Conservation (phyloP, 805 yeast species). For the Monosporozyma aerobia region DNA sequence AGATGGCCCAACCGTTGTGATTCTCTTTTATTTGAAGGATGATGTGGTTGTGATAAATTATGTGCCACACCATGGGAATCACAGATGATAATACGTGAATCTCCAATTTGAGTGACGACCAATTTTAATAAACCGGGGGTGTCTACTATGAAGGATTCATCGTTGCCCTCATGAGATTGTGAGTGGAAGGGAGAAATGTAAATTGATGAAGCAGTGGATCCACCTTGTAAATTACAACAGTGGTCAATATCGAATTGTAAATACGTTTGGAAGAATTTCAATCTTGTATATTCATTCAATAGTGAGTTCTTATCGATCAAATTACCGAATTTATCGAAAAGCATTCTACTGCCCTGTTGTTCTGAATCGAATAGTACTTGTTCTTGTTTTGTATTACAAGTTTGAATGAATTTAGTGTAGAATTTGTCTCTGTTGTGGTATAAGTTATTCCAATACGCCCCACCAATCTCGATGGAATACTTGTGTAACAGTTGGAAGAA, state of each 20-base stretch:
- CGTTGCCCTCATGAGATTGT: conserved; percentile 11
- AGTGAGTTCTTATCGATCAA: conserved; percentile 29
- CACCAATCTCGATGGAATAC: conserved; percentile 54
- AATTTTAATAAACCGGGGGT: conserved; percentile 58
- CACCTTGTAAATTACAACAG: conserved; percentile 31
- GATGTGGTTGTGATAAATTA: conserved; percentile 71
- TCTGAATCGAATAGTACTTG: conserved; percentile 21
- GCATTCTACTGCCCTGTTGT: conserved; percentile 26
- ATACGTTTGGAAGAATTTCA: conserved; percentile 22
- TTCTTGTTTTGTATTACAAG: conserved; percentile 30
- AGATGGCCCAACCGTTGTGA: conserved; percentile 48
- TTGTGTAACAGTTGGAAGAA: conserved; percentile 39
- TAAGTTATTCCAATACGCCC: conserved; percentile 83
- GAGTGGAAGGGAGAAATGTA: conserved; percentile 30
- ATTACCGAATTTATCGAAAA: conserved; percentile 31
- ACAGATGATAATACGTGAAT: conserved; percentile 77
- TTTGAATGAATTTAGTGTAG: conserved; percentile 29
- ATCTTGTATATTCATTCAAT: conserved; percentile 26
- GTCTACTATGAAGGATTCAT: conserved; percentile 37
- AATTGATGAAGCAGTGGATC: conserved; percentile 68
- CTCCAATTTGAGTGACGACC: conserved; percentile 86
- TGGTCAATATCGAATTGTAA: conserved; percentile 24
- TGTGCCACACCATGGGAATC: conserved; percentile 76
- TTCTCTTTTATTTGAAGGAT: conserved; percentile 78
- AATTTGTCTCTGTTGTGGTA: conserved; percentile 35